phyloP scores from a whole-genome alignment of 139 green algal genomes.

The Tetratostichococcus sp. region DNA sequence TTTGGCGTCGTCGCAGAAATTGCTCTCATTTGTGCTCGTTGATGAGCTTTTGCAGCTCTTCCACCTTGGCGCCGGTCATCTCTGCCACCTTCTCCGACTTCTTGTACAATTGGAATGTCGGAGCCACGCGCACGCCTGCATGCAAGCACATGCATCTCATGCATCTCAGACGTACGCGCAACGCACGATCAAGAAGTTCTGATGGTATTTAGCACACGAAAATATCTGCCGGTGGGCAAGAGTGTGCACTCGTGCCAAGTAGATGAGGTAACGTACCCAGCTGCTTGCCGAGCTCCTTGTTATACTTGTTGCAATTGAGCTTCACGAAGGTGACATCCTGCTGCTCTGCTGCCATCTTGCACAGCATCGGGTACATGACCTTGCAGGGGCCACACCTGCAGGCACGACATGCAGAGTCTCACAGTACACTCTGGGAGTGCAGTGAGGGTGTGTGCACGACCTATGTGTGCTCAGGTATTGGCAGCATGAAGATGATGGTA shows the following conservation, averaged over 20 bases:
- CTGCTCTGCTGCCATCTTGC: slow-evolving; percentile 9
- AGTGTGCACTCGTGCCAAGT: too few species aligned
- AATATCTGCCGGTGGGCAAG: too few species aligned
- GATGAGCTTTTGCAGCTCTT: slow-evolving; percentile 65
- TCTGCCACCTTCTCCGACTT: slow-evolving; percentile 48
- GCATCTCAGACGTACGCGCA: too few species aligned
- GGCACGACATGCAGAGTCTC: too few species aligned
- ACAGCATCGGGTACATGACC: slow-evolving; percentile 72
- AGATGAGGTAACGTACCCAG: slow-evolving; percentile 30
- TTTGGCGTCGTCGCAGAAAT: too few species aligned
- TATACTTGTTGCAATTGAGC: slow-evolving; percentile 77
- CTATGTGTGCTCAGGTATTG: too few species aligned
- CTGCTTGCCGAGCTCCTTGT: slow-evolving; percentile 61
- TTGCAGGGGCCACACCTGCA: slow-evolving; percentile 72
- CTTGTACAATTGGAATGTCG: slow-evolving; percentile 61
- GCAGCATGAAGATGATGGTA: too few species aligned
- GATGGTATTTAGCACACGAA: too few species aligned
- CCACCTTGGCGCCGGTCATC: slow-evolving; percentile 75
- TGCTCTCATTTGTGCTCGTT: slow-evolving; percentile 46
- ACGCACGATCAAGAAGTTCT: too few species aligned
- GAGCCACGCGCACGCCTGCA: slow-evolving; percentile 39
- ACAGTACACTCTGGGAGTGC: too few species aligned
- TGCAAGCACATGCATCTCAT: too few species aligned
- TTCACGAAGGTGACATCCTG: slow-evolving; percentile 58
- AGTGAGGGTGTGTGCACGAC: too few species aligned